Evolutionary conservation across 768 basidiomycete genomes (phyloP), one percentile per base, ranked within the genome.

Genomic region (Thelephora ganbajun): DNA sequence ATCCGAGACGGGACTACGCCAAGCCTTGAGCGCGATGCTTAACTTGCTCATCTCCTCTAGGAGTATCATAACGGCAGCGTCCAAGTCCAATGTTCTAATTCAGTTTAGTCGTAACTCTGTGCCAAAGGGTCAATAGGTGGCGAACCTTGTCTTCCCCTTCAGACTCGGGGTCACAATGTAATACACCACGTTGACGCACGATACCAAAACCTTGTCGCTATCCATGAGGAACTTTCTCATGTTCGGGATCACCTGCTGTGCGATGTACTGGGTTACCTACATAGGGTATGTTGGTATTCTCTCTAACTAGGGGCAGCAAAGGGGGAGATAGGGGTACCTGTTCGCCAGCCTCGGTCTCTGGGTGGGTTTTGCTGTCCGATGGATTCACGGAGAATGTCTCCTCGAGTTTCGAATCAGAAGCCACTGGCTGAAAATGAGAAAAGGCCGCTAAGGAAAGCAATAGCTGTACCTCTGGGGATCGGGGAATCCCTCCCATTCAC

Each of bases 121-220:
- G 13, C 11, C 22, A 19, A 33, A 35, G 34, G n/a, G 30, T 13
- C 14, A 13, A 48, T 48, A 35, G 34, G 23, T 35, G 5, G 52
- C 69, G 48, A 55, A 89, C 89, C 75, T 81, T 33, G 79, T 63
- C 57, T 81, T 83, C 22, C 78, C 77, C 60, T 85, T 86, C 67
- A 94, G 69, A 1, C 81, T 77, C 0, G 93, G 89, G 35, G 71
- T 76, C 30, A 94, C 71, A 37, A 94, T 76, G 56, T 89, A 88
- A 54, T 90, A 85, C 14, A 87, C 70, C 37, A 98, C 78, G 55
- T 86, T 90, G 48, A 70, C 83, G 61, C 88, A 93, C 5, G 79
- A 73, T n/a, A 76, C 70, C 11, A 77, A 65, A 16, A 92, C 73
- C 63, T 80, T 88, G 63, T 98, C 94, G 34, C 77, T 76, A 52